Evolutionary conservation across 2,329 filamentous ascomycete species (phyloP).

Genomic region (Aureobasidium sp.): DNA sequence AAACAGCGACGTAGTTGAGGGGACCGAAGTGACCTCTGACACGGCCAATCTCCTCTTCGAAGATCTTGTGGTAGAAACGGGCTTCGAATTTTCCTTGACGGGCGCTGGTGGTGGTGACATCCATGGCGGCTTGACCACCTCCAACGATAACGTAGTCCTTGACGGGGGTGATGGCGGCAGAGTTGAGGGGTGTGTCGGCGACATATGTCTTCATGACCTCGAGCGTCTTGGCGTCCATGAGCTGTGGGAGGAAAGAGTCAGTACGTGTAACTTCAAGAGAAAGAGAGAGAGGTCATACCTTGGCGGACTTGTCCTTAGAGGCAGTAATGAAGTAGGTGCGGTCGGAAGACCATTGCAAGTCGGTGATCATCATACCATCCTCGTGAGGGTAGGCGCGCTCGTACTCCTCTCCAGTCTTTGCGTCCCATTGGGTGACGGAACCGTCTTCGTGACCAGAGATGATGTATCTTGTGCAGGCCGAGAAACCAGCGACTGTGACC

Average conservation of each 20-base stretch:
- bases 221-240: conserved; percentile 79
- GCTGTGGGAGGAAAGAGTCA: conserved; percentile 36
- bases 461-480: conserved; percentile 90
- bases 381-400: conserved; percentile 81
- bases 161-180: conserved; percentile 84
- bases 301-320: conserved; percentile 95
- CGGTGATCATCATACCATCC: conserved; percentile 73
- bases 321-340: conserved; percentile 97
- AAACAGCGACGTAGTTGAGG: conserved; percentile 89
- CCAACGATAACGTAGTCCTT: conserved; percentile 98
- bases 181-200: conserved; percentile 93
- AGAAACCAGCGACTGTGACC: conserved; percentile 95
- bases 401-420: conserved; percentile 79
- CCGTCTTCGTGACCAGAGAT: conserved; percentile 97
- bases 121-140: conserved; percentile 97
- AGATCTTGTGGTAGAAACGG: conserved; percentile 99
- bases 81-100: conserved; percentile 99
- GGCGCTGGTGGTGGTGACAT: conserved; percentile 89
- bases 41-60: conserved; percentile 96
- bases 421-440: conserved; percentile 82
- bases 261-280: not conserved
- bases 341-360: conserved; percentile 91
- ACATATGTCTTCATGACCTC: conserved; percentile 87
- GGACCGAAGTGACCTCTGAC: conserved; percentile 96
- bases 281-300: conserved; percentile 45